phyloP scores from a whole-genome alignment of 202 grass and related monocot species.

The Zizania palustris region DNA sequence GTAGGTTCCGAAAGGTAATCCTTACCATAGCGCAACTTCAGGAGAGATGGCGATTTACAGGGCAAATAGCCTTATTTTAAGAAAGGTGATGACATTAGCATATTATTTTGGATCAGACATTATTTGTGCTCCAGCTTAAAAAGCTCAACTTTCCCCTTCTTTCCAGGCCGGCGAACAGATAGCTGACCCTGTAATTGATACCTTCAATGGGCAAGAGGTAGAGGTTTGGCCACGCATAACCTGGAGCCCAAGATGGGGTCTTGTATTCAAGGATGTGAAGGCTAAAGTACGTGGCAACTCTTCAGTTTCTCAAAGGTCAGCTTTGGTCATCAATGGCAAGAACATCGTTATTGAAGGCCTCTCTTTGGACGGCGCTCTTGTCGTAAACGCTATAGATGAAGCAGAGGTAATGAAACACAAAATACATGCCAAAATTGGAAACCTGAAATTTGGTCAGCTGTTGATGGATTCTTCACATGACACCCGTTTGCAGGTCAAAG shows the following conservation, averaged over 20 bases:
- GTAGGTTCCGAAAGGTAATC: conserved; percentile 95
- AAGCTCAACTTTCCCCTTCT: background rate
- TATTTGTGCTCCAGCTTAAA: conserved; percentile 38
- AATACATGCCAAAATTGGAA: background rate
- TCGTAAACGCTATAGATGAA: conserved; percentile 67
- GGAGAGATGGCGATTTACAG: conserved; percentile 97
- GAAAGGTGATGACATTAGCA: conserved; percentile 62
- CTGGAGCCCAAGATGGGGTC: conserved; percentile 84
- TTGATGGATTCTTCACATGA: background rate
- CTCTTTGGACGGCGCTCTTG: conserved; percentile 75
- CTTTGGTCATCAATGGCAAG: conserved; percentile 64
- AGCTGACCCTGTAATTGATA: conserved; percentile 61
- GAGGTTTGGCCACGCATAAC: conserved; percentile 85
- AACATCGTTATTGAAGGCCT: conserved; percentile 60
- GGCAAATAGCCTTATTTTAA: conserved; percentile 83
- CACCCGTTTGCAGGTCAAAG: conserved; percentile 52
- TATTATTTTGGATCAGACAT: conserved; percentile 35
- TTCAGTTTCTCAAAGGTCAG: conserved; percentile 66
- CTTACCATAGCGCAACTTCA: conserved; percentile 93
- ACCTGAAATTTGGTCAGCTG: background rate
- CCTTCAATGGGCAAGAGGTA: conserved; percentile 92
- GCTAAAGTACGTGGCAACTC: conserved; percentile 53
- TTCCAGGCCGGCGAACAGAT: conserved; percentile 73
- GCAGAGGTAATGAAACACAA: conserved; percentile 59
- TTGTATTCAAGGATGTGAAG: conserved; percentile 69